Percentiles rank a stretch among this genome's conserved stretches.
Evolutionary conservation across 2,329 filamentous ascomycete genomes (phyloP).

Genomic region (Sclerotinia borealis): DNA sequence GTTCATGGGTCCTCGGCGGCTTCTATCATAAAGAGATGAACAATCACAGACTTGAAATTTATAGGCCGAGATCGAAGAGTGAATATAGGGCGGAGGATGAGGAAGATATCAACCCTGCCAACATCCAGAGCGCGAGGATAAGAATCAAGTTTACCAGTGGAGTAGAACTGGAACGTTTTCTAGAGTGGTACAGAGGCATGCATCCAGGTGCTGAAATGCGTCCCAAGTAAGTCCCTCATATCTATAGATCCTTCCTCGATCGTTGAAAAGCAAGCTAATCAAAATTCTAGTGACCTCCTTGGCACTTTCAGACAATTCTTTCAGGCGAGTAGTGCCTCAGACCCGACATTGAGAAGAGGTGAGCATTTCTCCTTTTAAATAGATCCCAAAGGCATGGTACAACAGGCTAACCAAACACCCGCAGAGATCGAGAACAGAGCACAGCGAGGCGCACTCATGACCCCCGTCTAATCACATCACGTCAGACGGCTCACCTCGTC

Average conservation of each 20-base stretch:
- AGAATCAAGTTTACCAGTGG: background rate
- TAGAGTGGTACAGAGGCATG: background rate
- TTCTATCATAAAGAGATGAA: background rate
- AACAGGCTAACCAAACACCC: background rate
- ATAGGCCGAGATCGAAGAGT: background rate
- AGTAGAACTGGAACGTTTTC: background rate
- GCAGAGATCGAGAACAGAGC: constrained; percentile 2
- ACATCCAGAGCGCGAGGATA: background rate
- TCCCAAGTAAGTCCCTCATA: background rate
- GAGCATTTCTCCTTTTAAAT: background rate
- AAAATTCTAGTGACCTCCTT: background rate
- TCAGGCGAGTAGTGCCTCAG: background rate
- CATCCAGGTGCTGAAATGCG: background rate
- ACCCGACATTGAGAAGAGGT: background rate
- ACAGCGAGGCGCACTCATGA: background rate
- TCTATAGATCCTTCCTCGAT: background rate
- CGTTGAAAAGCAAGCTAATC: background rate
- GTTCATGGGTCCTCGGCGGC: background rate
- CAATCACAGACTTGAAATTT: background rate
- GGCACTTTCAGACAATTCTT: background rate
- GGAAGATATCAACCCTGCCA: background rate
- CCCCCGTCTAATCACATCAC: background rate
- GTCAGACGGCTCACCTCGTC: background rate
- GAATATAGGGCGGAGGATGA: background rate
- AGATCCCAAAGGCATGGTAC: background rate